phyloP scores from a whole-genome alignment of 1,139 yeast species.

The Geotrichum carabidarum region DNA sequence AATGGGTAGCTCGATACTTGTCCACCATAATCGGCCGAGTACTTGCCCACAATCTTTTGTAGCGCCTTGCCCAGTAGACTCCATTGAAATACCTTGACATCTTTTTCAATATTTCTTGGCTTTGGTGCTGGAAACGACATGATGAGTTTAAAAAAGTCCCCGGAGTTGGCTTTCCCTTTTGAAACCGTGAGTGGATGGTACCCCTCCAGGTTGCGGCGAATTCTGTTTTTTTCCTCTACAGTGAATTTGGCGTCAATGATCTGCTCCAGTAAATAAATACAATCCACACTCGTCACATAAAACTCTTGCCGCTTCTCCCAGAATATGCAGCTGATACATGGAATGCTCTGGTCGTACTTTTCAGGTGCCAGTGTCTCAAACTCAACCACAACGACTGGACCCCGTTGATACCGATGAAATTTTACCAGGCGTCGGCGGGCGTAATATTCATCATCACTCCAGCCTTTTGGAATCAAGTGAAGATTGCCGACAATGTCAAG shows the following conservation, averaged over 20 bases:
- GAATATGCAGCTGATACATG: slow-evolving; percentile 53
- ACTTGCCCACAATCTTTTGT: slow-evolving; percentile 58
- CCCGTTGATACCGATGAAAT: slow-evolving; percentile 37
- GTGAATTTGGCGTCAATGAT: slow-evolving; percentile 54
- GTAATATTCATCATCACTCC: slow-evolving; percentile 36
- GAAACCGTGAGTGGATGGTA: slow-evolving; percentile 60
- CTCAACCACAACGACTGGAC: slow-evolving; percentile 34
- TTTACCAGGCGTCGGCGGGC: slow-evolving; percentile 36
- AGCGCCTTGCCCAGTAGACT: slow-evolving; percentile 50
- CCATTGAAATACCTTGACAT: slow-evolving; percentile 67
- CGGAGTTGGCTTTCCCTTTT: slow-evolving; percentile 44
- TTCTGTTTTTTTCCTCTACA: slow-evolving; percentile 66
- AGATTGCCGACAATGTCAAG: slow-evolving; percentile 37
- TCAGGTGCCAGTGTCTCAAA: slow-evolving; percentile 36
- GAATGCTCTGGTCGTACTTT: slow-evolving; percentile 32
- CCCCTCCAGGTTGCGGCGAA: slow-evolving; percentile 62
- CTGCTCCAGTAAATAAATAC: slow-evolving; percentile 54
- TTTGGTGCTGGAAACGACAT: slow-evolving; percentile 64
- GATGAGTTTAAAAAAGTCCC: slow-evolving; percentile 51
- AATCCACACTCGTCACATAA: slow-evolving; percentile 63
- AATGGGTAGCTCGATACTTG: background rate
- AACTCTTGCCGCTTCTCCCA: slow-evolving; percentile 51
- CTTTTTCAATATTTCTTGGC: slow-evolving; percentile 69
- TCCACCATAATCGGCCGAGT: slow-evolving; percentile 37
- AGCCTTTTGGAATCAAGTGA: slow-evolving; percentile 32